Evolutionary conservation across 306 rosid genomes (phyloP).

Genomic region (Leucaena leucocephala): DNA sequence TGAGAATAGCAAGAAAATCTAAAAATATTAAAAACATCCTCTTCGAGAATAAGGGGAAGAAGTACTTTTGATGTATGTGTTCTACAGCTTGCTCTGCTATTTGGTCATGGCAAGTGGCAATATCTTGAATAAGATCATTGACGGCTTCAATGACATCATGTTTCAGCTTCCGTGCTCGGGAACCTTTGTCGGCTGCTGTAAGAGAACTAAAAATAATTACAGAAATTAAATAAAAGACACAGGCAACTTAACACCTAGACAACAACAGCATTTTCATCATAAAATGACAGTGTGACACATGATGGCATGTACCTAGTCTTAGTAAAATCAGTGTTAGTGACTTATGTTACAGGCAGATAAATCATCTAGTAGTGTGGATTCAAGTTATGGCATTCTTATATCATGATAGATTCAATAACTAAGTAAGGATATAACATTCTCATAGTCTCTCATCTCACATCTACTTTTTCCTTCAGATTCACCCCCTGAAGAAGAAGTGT

Average conservation of each 20-base stretch:
- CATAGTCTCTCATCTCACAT: conserved; percentile 59
- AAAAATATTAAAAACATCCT: conserved; percentile 15
- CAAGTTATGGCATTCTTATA: conserved; percentile 11
- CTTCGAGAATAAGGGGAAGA: conserved; percentile 29
- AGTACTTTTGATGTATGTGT: conserved; percentile 97
- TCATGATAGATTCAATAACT: background rate
- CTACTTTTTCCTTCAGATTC: conserved; percentile 95
- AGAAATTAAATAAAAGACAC: conserved; percentile 25
- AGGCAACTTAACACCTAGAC: conserved; percentile 19
- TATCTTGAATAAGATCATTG: conserved; percentile 94
- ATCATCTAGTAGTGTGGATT: conserved; percentile 12
- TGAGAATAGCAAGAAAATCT: conserved; percentile 25
- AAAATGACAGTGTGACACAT: no score
- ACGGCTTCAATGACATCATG: conserved; percentile 99
- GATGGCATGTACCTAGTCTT: no score
- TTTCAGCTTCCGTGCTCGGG: conserved; percentile 81
- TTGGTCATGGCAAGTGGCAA: conserved; percentile 83
- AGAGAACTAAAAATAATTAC: conserved; percentile 24
- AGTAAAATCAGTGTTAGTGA: no score
- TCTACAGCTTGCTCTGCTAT: conserved; percentile 99
- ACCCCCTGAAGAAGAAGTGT: conserved; percentile 84
- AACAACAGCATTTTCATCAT: background rate
- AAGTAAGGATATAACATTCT: conserved; percentile 22
- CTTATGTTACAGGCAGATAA: background rate
- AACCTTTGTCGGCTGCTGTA: conserved; percentile 88